Base-by-base conservation (phyloP, 2,329 filamentous ascomycete species). In the Bipolaris zeicola region DNA sequence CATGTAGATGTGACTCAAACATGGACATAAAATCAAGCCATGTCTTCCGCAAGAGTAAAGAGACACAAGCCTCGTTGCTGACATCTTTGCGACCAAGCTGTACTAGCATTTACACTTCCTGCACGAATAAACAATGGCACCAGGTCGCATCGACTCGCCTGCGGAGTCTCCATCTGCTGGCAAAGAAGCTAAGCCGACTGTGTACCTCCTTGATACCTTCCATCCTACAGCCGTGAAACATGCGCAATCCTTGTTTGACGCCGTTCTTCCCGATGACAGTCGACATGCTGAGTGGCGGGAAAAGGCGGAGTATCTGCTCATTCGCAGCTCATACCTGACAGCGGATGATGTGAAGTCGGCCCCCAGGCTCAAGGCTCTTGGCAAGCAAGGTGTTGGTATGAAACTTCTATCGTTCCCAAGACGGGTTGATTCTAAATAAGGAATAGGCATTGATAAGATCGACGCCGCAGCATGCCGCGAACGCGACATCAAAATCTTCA, bases 311-410 rank as follows among this genome's bases (percentile, higher is more conserved):
- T 77, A 74, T 8, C 65, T 81, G 1, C 60, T 82, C 1, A 70
- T 81, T 31, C 71, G 76, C 33, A 67, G 70, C 0, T 78, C 76
- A 0, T 64, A 66, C 7, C 42, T 81, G 10, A 77, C 75, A 0
- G 76, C 74, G 3, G 66, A 76, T 2, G 79, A 81, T 37, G 61
- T 81, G 22, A 66, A 68, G 4, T 63, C 66, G 1, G 72, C 70
- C 28, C 74, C 71, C 0, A 76, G 74, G 5, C 67, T 82, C 0
- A 61, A 70, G 8, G 79, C 79, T 2, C 77, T 82, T 34, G 78
- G 78, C 52, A 82, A 82, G 64, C 80, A 82, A 31, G 80, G 80
- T 1, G 78, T 80, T 0, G 80, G 80, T 8, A 58, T 33, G 80
- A 3, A 37, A 31, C 28, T 31, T 31, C 28, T 5, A 31, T 31